Evolutionary conservation across 2,329 filamentous ascomycete species (phyloP).

Genomic region (Fusarium lyarnte): DNA sequence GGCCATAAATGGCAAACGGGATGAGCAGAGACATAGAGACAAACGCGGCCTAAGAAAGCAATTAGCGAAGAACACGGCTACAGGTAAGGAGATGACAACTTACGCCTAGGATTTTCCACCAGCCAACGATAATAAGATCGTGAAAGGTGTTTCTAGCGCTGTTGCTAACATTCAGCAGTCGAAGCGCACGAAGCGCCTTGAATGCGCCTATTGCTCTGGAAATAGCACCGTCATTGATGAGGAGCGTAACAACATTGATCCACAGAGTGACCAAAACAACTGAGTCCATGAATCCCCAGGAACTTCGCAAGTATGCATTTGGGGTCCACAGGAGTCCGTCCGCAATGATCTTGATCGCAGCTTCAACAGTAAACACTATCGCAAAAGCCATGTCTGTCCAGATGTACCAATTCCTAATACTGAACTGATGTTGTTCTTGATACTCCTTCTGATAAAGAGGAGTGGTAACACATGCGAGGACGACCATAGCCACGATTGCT

Average conservation of each 20-base stretch:
- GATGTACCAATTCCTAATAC: constrained; percentile 86
- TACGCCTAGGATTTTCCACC: constrained; percentile 90
- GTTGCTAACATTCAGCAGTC: constrained; percentile 94
- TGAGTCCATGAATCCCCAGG: constrained; percentile 96
- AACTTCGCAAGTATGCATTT: constrained; percentile 95
- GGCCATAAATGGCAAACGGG: constrained; percentile 94
- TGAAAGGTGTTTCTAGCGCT: constrained; percentile 97
- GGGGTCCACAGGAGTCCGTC: constrained; percentile 97
- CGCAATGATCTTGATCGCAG: constrained; percentile 89
- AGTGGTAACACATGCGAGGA: constrained; percentile 92
- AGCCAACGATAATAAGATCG: constrained; percentile 91
- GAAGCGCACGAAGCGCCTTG: constrained; percentile 91
- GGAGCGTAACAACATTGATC: constrained; percentile 89
- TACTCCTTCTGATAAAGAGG: constrained; percentile 94
- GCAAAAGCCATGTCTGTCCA: constrained; percentile 94
- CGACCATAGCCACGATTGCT: constrained; percentile 96
- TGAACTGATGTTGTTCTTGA: constrained; percentile 69
- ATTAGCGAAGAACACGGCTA: not conserved
- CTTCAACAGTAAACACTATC: constrained; percentile 84
- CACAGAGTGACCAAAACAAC: constrained; percentile 92
- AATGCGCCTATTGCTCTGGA: constrained; percentile 94
- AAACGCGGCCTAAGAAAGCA: constrained; percentile 72
- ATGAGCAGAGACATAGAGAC: constrained; percentile 95
- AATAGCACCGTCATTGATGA: constrained; percentile 83
- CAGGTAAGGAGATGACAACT: constrained; percentile 46